Percentiles rank a stretch among this genome's conserved stretches.
Conservation (phyloP, 805 yeast species). For the Candida gorgasii region DNA sequence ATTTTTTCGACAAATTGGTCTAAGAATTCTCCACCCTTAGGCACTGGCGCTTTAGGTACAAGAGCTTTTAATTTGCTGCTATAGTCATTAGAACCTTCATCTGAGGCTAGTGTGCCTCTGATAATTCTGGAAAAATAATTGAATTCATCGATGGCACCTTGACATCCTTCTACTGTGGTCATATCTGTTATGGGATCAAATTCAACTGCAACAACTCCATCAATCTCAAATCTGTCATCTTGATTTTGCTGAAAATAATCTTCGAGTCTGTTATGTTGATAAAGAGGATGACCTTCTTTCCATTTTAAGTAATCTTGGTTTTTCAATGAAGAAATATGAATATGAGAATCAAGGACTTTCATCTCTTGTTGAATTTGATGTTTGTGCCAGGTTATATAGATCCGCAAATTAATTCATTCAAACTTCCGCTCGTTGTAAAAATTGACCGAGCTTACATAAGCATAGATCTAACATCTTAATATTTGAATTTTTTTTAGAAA, state of each 20-base stretch:
- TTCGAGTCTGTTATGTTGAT: slow-evolving; percentile 22
- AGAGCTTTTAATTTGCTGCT: slow-evolving; percentile 24
- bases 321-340: slow-evolving; percentile 31
- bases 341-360: slow-evolving; percentile 33
- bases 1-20: slow-evolving; percentile 17
- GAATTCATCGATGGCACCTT: slow-evolving; percentile 23
- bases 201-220: slow-evolving; percentile 35
- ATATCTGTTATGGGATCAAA: slow-evolving; percentile 27
- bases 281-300: slow-evolving; percentile 27
- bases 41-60: slow-evolving; percentile 49
- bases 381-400: too few relatives aligned
- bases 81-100: slow-evolving; percentile 13
- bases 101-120: slow-evolving; percentile 10
- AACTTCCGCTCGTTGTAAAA: background rate
- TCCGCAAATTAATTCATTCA: too few relatives aligned
- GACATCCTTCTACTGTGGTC: slow-evolving; percentile 19
- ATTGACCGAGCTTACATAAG: background rate
- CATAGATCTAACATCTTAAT: too few relatives aligned
- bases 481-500: too few relatives aligned
- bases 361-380: background rate
- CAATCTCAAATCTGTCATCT: slow-evolving; percentile 14
- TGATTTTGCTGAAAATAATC: slow-evolving; percentile 23
- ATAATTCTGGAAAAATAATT: slow-evolving; percentile 20
- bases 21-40: slow-evolving; percentile 27
- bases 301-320: slow-evolving; percentile 29